Evolutionary conservation across 2,329 filamentous ascomycete genomes (phyloP), one percentile per base, ranked within the genome.

Genomic region (Beauveria sp.): DNA sequence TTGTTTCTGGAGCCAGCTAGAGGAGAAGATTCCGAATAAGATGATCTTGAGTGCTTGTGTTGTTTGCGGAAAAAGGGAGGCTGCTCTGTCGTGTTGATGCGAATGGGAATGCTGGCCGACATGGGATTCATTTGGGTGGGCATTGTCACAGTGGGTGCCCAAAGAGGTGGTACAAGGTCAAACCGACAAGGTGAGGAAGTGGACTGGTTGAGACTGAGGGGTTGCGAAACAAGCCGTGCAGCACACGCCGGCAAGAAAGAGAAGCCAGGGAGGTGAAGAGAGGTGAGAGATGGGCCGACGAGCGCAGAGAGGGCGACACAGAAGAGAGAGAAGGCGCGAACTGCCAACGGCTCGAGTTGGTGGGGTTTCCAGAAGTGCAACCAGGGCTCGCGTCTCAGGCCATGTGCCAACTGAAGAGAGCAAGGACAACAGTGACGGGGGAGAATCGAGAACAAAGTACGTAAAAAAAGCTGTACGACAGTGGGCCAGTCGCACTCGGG

Each of bases 41-140:
- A 85, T 26, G 83, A 85, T 63, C 83, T 77, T 47, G 83, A 84
- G 70, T 85, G 83, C 66, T 85, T 85, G 72, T 85, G 83, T 63
- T 80, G 77, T 67, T 73, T 76, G 66, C 71, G 72, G 61, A 71
- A 68, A 60, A 67, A 70, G 62, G 69, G 71, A 63, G 67, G 65
- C 64, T 74, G 72, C 62, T 76, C 72, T 37, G 37, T 48, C 67
- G 68, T 69, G 61, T 68, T 66, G 64, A 75, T 68, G 67, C 70
- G 72, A 52, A 75, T 75, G 59, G 74, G 74, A 63, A 75, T 72
- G 67, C 68, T 72, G 65, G 70, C 68, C 64, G 72, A 68, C 67
- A 74, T 72, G 61, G 73, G 68, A 67, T 73, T 73, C 63, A 75
- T 62, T 70, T 75, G 74, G 64, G 74, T 73, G 61, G 74, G 72